Conservation (phyloP, 2,329 filamentous ascomycete genomes). For the Penicillium rolfsii region DNA sequence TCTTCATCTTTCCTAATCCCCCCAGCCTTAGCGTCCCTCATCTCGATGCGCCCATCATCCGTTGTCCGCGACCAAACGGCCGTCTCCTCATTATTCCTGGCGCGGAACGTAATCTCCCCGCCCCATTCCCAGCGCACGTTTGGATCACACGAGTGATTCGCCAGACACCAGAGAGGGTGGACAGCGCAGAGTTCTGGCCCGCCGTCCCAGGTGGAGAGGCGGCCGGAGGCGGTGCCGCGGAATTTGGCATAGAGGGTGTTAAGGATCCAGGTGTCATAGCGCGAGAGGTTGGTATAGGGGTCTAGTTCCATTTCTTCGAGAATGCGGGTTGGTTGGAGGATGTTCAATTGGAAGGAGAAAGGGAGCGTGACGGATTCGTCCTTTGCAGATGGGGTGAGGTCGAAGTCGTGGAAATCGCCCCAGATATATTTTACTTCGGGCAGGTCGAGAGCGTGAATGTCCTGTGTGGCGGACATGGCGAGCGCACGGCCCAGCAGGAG, state of each 20-base stretch:
- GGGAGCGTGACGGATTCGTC: slow-evolving; percentile 54
- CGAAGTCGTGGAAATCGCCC: slow-evolving; percentile 61
- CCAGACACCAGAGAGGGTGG: slow-evolving; percentile 93
- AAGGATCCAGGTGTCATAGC: slow-evolving; percentile 63
- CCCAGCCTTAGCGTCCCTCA: slow-evolving; percentile 50
- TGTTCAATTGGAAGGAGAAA: slow-evolving; percentile 64
- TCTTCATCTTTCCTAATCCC: slow-evolving; percentile 80
- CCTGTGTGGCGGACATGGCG: slow-evolving; percentile 64
- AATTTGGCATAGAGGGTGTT: slow-evolving; percentile 95
- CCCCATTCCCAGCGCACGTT: slow-evolving; percentile 96
- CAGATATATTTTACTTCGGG: slow-evolving; percentile 66
- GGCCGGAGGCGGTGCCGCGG: slow-evolving; percentile 85
- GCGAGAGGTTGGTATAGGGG: slow-evolving; percentile 54
- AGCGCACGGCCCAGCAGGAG: slow-evolving; percentile 62
- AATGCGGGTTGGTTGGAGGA: slow-evolving; percentile 62
- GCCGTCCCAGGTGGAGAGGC: slow-evolving; percentile 74
- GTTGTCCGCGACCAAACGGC: slow-evolving; percentile 43
- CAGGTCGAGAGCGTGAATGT: slow-evolving; percentile 61
- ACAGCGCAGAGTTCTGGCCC: slow-evolving; percentile 90
- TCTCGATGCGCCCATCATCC: slow-evolving; percentile 24
- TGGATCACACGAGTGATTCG: slow-evolving; percentile 94
- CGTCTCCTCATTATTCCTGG: slow-evolving; percentile 38
- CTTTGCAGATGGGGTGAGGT: slow-evolving; percentile 18
- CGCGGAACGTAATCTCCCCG: slow-evolving; percentile 46
- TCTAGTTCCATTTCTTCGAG: slow-evolving; percentile 66